A percentile compares a stretch with the other conserved stretches of the same genome.
These are phyloP conservation scores for Gossypium davidsonii DNA, from an alignment of 441 rosid species.

Conservation along the genomic window DNA sequence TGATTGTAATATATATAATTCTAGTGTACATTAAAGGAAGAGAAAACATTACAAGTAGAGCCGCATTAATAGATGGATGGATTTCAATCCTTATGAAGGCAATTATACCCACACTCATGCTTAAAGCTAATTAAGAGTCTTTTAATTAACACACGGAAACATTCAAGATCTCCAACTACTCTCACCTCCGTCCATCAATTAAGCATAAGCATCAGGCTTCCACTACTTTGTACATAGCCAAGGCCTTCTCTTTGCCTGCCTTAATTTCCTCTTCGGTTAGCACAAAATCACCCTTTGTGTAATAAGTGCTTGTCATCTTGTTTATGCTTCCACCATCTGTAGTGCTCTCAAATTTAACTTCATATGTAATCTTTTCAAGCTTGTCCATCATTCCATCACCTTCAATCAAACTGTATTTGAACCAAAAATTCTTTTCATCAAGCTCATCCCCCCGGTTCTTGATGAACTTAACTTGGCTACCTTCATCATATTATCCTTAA, in stretches of 20 bases:
- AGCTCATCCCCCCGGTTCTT: conserved; percentile 20
- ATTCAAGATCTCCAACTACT: neutral
- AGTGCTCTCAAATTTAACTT: conserved; percentile 18
- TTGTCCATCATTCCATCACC: conserved; percentile 20
- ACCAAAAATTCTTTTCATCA: conserved; percentile 23
- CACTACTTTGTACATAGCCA: conserved; percentile 27
- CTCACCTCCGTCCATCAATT: neutral
- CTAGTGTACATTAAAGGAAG: neutral
- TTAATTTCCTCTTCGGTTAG: conserved; percentile 24
- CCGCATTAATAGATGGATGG: neutral
- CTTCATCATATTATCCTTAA: conserved; percentile 18
- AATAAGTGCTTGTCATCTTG: conserved; percentile 30
- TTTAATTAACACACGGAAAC: neutral
- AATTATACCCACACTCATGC: neutral
- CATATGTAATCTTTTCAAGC: conserved; percentile 24
- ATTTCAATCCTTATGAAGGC: neutral
- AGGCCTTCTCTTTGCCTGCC: conserved; percentile 24
- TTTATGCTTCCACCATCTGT: conserved; percentile 32
- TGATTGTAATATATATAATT: no score
- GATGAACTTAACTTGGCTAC: conserved; percentile 16
- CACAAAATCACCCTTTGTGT: conserved; percentile 16
- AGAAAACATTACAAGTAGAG: neutral
- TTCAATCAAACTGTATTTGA: conserved; percentile 26
- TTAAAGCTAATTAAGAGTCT: neutral
- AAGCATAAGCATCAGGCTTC: conserved; percentile 26